Conservation (phyloP, 495 filamentous ascomycete species). For the Penicillium roqueforti region DNA sequence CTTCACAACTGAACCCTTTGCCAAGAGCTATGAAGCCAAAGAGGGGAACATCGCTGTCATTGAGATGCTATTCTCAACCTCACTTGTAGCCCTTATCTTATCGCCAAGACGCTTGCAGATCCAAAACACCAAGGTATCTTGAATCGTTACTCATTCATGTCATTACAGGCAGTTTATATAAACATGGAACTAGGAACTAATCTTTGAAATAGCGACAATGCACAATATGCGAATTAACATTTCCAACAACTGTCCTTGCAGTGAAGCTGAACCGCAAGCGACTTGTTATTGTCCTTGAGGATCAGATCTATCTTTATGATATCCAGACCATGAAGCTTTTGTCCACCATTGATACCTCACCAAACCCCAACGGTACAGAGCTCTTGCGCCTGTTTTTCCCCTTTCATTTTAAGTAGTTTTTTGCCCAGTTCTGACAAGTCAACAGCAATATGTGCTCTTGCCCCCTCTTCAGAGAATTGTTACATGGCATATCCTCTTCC, state of each 20-base stretch:
- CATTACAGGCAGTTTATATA: not conserved
- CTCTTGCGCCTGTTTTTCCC: not conserved
- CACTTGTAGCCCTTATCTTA: conserved; percentile 87
- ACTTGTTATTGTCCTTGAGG: conserved; percentile 86
- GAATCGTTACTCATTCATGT: not conserved
- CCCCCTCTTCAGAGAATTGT: conserved; percentile 91
- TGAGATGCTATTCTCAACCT: conserved; percentile 99
- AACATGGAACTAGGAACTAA: not conserved
- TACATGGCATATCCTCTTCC: conserved; percentile 91
- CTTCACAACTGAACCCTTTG: conserved; percentile 93
- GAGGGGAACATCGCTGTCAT: conserved; percentile 91
- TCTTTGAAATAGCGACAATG: conserved; percentile 64
- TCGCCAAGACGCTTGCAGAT: conserved; percentile 89
- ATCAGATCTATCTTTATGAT: conserved; percentile 96
- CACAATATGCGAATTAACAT: conserved; percentile 97
- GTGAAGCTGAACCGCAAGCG: conserved; percentile 92
- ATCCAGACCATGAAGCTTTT: conserved; percentile 96
- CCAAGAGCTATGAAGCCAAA: conserved; percentile 85
- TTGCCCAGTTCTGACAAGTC: conserved; percentile 9
- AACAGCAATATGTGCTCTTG: conserved; percentile 82
- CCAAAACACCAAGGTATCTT: conserved; percentile 88
- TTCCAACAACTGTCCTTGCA: conserved; percentile 87
- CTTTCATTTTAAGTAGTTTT: conserved; percentile 3
- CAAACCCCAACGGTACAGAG: conserved; percentile 73
- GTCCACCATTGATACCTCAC: conserved; percentile 85